Base-by-base conservation (phyloP, 2,329 filamentous ascomycete species). In the Aspergillus melleus region DNA sequence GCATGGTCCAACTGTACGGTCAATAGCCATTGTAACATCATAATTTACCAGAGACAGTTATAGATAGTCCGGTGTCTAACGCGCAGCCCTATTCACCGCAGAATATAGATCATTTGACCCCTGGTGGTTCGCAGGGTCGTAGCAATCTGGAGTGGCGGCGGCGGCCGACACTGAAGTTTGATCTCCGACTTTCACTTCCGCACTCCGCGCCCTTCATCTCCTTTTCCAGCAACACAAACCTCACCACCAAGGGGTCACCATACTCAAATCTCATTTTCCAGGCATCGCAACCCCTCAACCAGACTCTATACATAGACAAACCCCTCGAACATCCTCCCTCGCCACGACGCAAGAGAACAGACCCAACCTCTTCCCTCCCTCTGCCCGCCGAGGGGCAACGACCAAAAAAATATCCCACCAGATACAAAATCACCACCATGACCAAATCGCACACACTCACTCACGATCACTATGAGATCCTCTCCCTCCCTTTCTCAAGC, bases 391-490 rank as follows among this genome's bases (percentile, higher is more conserved):
- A 36, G 32, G 32, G 32, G 12, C 32, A 36, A 36, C 10, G 12
- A 36, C 10, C 3, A 36, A 36, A 36, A 36, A 36, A 36, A 36
- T 2, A 36, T 36, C 32, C 11, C 32, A 36, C 32, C 10, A 46
- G 52, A 20, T 20, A 19, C 54, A 57, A 44, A 6, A 56, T 58
- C 61, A 63, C 10, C 14, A 42, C 59, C 19, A 68, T 68, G 61
- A 66, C 62, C 20, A 61, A 49, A 56, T 60, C 61, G 42, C 50
- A 54, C 11, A 6, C 64, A 9, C 22, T 51, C 50, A 22, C 52
- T n/a, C 58, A 61, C 12, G 69, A 74, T 59, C 68, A 70, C 67
- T 81, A 81, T 66, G 68, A 74, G 49, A 72, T 79, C 64, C 74
- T 81, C 30, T 69, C 66, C 36, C 72, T 81, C 49, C 70, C 74